Evolutionary conservation across 1,284 basidiomycete species (phyloP), one percentile per base, ranked within the genome.

Genomic region (Pyrrhoderma lamaoense): DNA sequence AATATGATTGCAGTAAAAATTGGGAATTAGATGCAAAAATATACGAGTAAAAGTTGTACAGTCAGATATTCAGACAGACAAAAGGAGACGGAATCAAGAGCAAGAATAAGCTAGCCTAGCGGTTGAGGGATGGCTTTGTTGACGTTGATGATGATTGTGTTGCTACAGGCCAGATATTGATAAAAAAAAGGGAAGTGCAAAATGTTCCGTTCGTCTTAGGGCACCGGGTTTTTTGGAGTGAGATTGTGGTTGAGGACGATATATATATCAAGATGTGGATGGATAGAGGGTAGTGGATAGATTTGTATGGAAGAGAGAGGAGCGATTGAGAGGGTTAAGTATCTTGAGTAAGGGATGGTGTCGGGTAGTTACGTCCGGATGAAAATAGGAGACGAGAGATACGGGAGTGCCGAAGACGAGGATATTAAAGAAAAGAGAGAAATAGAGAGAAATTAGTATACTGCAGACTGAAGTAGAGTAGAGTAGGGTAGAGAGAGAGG

Each of bases 361-460:
- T 31, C 27, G 27, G 27, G 27, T 31, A 31, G 27, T 31, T 31
- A 31, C 27, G 27, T 31, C 38, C 38, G 38, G 38, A 16, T 40
- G 38, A 40, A 18, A 40, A 40, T 5, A n/a, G 7, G 38, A 40
- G 38, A 22, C 38, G 14, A 40, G 38, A 40, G 14, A 16, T 9
- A 14, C 8, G 38, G 21, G 14, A 5, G 38, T 7, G 38, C 5
- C 7, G 8, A 14, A 40, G 38, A 40, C 14, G 48, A 42, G 8
- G 25, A 22, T 18, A 40, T 16, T 42, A 40, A 8, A 22, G n/a
- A 40, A 42, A 14, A 27, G 36, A 34, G 50, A 40, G 44, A 46
- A 36, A 36, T 16, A 51, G 31, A 22, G 34, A 51, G 34, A 21
- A 38, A 46, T 21, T 37, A 52, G 27, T 14, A 39, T 36, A 23